These are phyloP conservation scores for Tolypocladium guangdongense DNA, from an alignment of 2,329 filamentous ascomycete species.

Conservation along the genomic window DNA sequence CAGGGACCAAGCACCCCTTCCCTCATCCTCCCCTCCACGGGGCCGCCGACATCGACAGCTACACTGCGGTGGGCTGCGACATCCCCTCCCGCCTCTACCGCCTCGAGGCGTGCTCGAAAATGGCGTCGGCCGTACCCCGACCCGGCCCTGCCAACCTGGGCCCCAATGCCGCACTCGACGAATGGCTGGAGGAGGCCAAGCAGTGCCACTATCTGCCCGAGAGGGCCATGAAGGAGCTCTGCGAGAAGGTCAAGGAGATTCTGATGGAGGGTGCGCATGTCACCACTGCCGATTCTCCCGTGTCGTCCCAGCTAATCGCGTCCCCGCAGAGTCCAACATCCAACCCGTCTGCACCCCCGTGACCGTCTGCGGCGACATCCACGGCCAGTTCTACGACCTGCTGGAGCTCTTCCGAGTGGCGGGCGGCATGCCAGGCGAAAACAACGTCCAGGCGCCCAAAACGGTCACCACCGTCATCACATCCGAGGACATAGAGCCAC, in stretches of 20 bases:
- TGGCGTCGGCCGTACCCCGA: slow-evolving; percentile 56
- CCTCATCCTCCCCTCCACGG: slow-evolving; percentile 1
- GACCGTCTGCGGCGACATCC: slow-evolving; percentile 95
- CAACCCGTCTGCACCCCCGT: slow-evolving; percentile 96
- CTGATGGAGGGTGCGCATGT: slow-evolving; percentile 79
- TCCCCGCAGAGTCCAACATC: slow-evolving; percentile 77
- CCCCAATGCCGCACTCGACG: slow-evolving; percentile 76
- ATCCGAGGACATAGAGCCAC: slow-evolving; percentile 86
- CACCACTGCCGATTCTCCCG: neutral
- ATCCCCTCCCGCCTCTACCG: slow-evolving; percentile 9
- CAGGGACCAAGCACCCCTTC: neutral
- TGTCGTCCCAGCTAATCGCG: neutral
- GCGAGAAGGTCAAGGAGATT: slow-evolving; percentile 97
- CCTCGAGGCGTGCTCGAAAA: slow-evolving; percentile 16
- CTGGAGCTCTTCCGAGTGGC: slow-evolving; percentile 94
- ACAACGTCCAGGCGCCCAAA: slow-evolving; percentile 55
- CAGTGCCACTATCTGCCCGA: slow-evolving; percentile 96
- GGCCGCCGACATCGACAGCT: slow-evolving; percentile 10
- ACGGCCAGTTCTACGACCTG: slow-evolving; percentile 97
- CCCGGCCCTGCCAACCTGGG: slow-evolving; percentile 81
- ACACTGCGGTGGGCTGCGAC: slow-evolving; percentile 9
- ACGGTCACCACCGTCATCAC: slow-evolving; percentile 67
- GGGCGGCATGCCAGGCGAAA: slow-evolving; percentile 88
- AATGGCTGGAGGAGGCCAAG: slow-evolving; percentile 95
- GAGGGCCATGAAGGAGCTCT: slow-evolving; percentile 94